phyloP scores from a whole-genome alignment of 1,284 basidiomycete genomes.

The Tilletia caries region DNA sequence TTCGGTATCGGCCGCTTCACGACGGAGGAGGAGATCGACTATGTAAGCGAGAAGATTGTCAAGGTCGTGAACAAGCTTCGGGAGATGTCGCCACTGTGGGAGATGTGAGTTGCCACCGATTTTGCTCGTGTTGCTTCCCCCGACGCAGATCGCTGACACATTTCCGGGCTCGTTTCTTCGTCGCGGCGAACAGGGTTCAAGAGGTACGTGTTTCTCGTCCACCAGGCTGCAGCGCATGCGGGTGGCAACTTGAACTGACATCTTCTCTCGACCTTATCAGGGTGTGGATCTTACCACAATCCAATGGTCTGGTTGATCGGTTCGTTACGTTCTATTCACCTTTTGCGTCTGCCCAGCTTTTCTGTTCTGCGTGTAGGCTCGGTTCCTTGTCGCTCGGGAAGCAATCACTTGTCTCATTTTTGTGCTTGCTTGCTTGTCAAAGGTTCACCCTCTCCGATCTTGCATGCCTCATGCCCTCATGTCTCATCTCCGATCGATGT shows the following conservation, averaged over 20 bases:
- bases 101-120: slow-evolving; percentile 29
- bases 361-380: too few relatives aligned
- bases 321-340: too few relatives aligned
- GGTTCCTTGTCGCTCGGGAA: too few relatives aligned
- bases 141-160: too few relatives aligned
- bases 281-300: slow-evolving; percentile 91
- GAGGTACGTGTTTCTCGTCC: slow-evolving; percentile 50
- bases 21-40: slow-evolving; percentile 94
- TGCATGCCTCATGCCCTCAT: too few relatives aligned
- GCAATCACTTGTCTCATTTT: too few relatives aligned
- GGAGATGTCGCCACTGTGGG: slow-evolving; percentile 62
- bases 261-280: slow-evolving; percentile 51
- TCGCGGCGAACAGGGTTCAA: slow-evolving; percentile 82
- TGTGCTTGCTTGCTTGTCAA: too few relatives aligned
- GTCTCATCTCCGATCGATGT: not conserved
- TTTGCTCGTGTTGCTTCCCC: not conserved
- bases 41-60: slow-evolving; percentile 84
- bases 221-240: not conserved
- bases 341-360: too few relatives aligned
- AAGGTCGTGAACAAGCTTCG: slow-evolving; percentile 72
- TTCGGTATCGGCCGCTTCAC: slow-evolving; percentile 99
- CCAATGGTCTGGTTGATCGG: slow-evolving; percentile 70
- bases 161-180: not conserved
- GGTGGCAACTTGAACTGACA: not conserved
- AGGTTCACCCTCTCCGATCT: too few relatives aligned